Base-by-base conservation (phyloP, 441 rosid species). In the Euphorbia celastroides region DNA sequence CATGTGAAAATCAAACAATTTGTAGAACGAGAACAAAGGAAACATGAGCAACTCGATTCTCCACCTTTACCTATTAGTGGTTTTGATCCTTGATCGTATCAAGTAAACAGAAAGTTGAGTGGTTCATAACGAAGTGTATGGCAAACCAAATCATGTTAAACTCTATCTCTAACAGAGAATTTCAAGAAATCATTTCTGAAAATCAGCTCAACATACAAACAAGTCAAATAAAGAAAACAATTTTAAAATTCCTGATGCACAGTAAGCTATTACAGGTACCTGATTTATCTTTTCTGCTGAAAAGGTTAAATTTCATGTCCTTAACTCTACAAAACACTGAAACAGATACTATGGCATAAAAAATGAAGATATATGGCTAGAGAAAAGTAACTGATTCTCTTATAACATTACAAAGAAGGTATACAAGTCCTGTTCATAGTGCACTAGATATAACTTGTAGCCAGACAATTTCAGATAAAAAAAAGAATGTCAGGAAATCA, bases 21-120 rank as follows among this genome's bases (percentile, higher is more conserved):
- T 34, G 38, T 25, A 17, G 9, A 55, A 63, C 14, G 23, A 65
- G 34, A 64, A 64, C 20, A n/a, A 2, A 26, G 36, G 41, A 76
- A n/a, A 38, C 17, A 30, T 12, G 30, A 71, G 27, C 59, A 25
- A 65, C 32, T 27, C 23, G 27, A 38, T 62, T 62, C 23, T 36
- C 32, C 26, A 70, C 23, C 14, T 16, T 7, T 23, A 14, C 44
- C 36, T 32, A 36, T 54, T 3, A 34, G 4, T 9, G 17, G n/a
- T 44, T 36, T 26, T 44, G n/a, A 36, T 31, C 56, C 27, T 51
- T 66, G 19, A 17, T 27, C 64, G 26, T 38, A n/a, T 56, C 62
- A 56, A 41, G 1, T 27, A 26, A 55, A 12, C 54, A 17, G 54
- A 17, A 48, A 17, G 23, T 48, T n/a, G 23, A 48, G 54, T n/a